Base-by-base conservation (phyloP, 768 basidiomycete genomes). In the Boletus patriciae region DNA sequence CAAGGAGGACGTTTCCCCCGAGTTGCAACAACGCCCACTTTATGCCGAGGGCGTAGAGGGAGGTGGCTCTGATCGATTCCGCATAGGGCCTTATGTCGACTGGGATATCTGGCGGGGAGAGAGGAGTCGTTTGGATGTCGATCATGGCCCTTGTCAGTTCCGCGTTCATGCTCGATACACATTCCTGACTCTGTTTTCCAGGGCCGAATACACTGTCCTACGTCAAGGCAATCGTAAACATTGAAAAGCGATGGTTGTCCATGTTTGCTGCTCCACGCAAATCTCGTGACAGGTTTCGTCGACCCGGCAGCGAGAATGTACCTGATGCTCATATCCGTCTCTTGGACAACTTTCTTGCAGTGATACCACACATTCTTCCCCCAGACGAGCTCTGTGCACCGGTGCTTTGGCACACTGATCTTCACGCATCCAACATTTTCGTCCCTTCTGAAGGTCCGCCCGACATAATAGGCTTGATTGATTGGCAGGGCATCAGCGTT, bases 61-160 rank as follows among this genome's bases (percentile, higher is more conserved):
- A 11, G 75, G 65, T 11, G 65, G 63, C 33, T 55, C 64, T 0
- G 65, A 72, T 49, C 42, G 66, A 12, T 57, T 57, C 19, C 52
- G 51, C 31, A 57, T 57, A 8, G 55, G 55, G 10, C 52, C 55
- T 4, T 57, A 40, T 25, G 55, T 57, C 19, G 38, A 54, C 6
- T 54, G 43, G 44, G 62, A 65, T 41, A 73, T 68, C 60, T 73
- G 69, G 67, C 60, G 65, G 12, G 66, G 62, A 40, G 65, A 67
- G 33, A 62, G 74, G 34, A 63, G 47, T 16, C 34, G 31, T 18
- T 53, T 73, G 65, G 50, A 61, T 46, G 34, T 65, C 8, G 54
- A 74, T 58, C 61, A 65, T 33, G 75, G 75, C 36, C 74, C 75
- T 27, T 75, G 74, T 75, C 52, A 54, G 68, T 62, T 6, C 46